Conservation (phyloP, 441 rosid species). For the Bocquillonia castaneifolia region DNA sequence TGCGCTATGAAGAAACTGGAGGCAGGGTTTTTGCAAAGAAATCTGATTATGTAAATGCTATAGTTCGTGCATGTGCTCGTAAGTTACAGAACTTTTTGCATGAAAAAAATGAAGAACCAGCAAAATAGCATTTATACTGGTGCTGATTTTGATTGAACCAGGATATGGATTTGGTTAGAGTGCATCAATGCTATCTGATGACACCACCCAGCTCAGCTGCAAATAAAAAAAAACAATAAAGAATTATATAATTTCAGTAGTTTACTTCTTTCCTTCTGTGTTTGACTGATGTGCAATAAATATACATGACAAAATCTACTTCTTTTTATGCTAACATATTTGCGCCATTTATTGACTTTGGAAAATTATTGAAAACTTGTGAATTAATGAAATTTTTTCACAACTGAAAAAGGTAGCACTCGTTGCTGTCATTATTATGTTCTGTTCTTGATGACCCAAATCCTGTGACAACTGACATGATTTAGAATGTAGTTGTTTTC, state of each 20-base stretch:
- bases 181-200: too few species aligned
- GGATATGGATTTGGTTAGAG: not conserved
- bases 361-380: not conserved
- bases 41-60: conserved; percentile 71
- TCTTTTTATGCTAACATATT: not conserved
- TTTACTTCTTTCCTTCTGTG: too few species aligned
- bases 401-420: not conserved
- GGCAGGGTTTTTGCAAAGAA: conserved; percentile 73
- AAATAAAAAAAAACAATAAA: too few species aligned
- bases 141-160: not conserved
- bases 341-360: not conserved
- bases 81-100: too few species aligned
- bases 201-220: too few species aligned
- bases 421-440: not conserved
- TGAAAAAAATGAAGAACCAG: too few species aligned
- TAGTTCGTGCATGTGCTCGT: conserved; percentile 89
- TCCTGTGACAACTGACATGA: not conserved
- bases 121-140: not conserved
- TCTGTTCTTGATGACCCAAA: not conserved
- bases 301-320: not conserved
- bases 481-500: not conserved
- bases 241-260: too few species aligned
- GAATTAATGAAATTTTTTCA: not conserved
- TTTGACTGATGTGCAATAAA: too few species aligned
- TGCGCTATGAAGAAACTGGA: conserved; percentile 49